A percentile compares a stretch with the other conserved stretches of the same genome.
phyloP scores from a whole-genome alignment of 768 basidiomycete species.

The Kondoa subrosea region DNA sequence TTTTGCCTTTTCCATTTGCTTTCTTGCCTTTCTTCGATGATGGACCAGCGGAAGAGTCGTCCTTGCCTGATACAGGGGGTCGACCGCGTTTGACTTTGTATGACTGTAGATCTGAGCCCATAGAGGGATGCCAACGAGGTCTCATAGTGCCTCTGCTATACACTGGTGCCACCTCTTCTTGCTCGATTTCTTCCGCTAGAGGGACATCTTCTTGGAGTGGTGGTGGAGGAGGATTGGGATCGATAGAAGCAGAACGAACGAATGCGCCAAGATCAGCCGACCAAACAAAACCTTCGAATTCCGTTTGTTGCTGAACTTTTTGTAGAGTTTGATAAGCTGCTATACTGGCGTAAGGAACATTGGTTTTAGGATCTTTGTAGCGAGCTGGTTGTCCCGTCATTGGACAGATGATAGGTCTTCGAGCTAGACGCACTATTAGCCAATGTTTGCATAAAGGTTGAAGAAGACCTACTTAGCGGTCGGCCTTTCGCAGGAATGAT shows the following conservation, averaged over 20 bases:
- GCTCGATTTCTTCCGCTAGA: not conserved
- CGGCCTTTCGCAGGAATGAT: not conserved
- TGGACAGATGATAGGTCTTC: slow-evolving; percentile 7
- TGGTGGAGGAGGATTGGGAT: not conserved
- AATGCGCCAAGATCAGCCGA: not conserved
- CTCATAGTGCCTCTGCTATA: not conserved
- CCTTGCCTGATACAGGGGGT: not conserved
- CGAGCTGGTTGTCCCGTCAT: slow-evolving; percentile 5
- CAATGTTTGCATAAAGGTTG: not conserved
- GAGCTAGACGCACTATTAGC: not conserved
- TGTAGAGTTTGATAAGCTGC: slow-evolving; percentile 7
- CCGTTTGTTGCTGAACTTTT: not conserved
- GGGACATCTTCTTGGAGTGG: too few relatives aligned
- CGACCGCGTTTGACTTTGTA: not conserved
- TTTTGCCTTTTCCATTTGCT: not conserved
- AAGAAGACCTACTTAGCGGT: not conserved
- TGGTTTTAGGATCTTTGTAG: slow-evolving; percentile 11
- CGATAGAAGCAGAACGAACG: not conserved
- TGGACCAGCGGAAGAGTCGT: not conserved
- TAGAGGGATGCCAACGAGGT: not conserved
- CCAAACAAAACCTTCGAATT: slow-evolving; percentile 5
- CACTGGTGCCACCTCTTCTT: not conserved
- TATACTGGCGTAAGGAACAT: slow-evolving; percentile 3
- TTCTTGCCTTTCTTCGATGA: not conserved
- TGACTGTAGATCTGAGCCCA: not conserved